Percentiles rank a stretch among this genome's conserved stretches.
These are phyloP conservation scores for Psilocybe azurescens DNA, from an alignment of 768 basidiomycete genomes.

Conservation along the genomic window DNA sequence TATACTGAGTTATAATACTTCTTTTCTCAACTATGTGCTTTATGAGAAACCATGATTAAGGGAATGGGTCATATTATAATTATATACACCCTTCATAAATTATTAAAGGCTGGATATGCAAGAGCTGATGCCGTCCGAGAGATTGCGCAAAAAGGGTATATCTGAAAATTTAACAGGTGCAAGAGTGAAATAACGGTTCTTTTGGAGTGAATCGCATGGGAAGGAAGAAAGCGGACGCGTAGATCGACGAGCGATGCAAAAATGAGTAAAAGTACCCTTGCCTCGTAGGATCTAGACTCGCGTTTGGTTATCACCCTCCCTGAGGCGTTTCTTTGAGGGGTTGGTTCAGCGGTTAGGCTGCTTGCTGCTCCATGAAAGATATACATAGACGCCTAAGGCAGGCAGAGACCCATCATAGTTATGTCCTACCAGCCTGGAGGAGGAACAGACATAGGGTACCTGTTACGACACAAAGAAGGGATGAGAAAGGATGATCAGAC, in stretches of 20 bases:
- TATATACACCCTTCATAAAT: too few species aligned
- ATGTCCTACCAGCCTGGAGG: slow-evolving; percentile 38
- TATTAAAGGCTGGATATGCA: too few species aligned
- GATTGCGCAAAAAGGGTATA: background rate
- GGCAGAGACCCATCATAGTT: background rate
- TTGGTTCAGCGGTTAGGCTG: background rate
- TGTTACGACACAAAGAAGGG: slow-evolving; percentile 22
- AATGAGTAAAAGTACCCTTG: background rate
- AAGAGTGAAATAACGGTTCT: background rate
- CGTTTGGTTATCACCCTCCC: background rate
- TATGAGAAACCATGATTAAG: too few species aligned
- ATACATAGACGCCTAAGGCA: background rate
- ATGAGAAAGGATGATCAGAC: background rate
- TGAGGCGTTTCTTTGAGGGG: too few species aligned
- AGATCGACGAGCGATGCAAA: slow-evolving; percentile 5
- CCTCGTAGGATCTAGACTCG: background rate
- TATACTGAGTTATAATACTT: too few species aligned
- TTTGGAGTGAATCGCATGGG: background rate
- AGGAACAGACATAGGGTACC: slow-evolving; percentile 50
- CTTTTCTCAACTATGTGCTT: too few species aligned
- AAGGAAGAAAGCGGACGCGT: background rate
- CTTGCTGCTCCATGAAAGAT: background rate
- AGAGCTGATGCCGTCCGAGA: too few species aligned
- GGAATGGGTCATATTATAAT: too few species aligned
- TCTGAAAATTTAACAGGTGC: background rate